phyloP scores from a whole-genome alignment of 306 rosid species.

The Prunus kanzakura region DNA sequence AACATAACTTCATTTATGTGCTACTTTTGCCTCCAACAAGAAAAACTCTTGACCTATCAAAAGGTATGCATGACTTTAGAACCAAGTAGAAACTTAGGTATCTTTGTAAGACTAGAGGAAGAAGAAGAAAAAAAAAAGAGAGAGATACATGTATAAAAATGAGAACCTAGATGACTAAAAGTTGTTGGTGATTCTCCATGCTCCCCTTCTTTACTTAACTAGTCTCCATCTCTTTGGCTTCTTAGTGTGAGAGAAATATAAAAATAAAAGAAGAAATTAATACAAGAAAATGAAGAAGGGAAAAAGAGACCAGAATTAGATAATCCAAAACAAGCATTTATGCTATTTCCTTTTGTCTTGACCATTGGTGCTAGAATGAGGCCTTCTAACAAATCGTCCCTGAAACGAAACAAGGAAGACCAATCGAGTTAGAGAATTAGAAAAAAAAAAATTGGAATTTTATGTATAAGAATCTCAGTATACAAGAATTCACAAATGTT shows the following conservation, averaged over 20 bases:
- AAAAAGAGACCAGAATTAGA: not conserved
- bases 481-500: no score
- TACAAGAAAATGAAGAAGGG: slow-evolving; percentile 4
- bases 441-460: no score
- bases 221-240: slow-evolving; percentile 18
- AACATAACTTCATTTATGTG: slow-evolving; percentile 7
- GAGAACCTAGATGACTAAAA: slow-evolving; percentile 3
- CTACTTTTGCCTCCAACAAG: slow-evolving; percentile 13
- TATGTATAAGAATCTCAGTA: no score
- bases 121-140: not conserved
- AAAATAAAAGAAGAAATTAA: slow-evolving; percentile 3
- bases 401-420: slow-evolving; percentile 40
- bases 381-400: slow-evolving; percentile 88
- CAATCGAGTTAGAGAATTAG: not conserved
- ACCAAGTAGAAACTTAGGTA: slow-evolving; percentile 12
- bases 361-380: slow-evolving; percentile 44
- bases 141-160: not conserved
- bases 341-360: slow-evolving; percentile 25
- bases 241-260: not conserved
- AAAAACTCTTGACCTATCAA: slow-evolving; percentile 28
- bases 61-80: slow-evolving; percentile 16
- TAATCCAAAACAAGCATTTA: slow-evolving; percentile 9
- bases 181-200: slow-evolving; percentile 14
- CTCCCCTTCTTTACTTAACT: slow-evolving; percentile 19
- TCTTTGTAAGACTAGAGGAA: slow-evolving; percentile 16